Evolutionary conservation across 345 rosid species (phyloP), one percentile per base, ranked within the genome.

Genomic region (thale cress (Arabidopsis thaliana)): DNA sequence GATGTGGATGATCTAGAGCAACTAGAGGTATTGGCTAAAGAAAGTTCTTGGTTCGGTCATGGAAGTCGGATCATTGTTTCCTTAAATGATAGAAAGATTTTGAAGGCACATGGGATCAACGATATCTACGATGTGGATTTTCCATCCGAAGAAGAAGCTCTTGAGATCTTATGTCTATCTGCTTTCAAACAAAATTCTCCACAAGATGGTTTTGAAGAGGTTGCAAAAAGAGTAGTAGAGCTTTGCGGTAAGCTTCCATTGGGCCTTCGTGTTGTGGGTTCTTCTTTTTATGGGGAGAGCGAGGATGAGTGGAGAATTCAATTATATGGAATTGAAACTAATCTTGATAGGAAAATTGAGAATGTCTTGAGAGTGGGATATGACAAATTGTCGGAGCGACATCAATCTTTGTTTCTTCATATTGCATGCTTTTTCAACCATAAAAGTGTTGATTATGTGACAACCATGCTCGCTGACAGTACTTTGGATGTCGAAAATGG

Each of bases 11-110:
- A 85, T 40, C 28, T 56, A 8, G 51, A 23, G 10, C 84, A 86
- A 58, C 71, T 87, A 20, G 11, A 79, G 4, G 86, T 69, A 6
- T 46, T 87, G 4, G 81, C 76, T 4, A 87, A 84, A 6, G 42
- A 74, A 41, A 50, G 13, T 55, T 73, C 76, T 8, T 81, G 84
- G 88, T 84, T 78, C 25, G 74, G 51, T 50, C 71, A 52, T 25
- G 87, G 88, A 51, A 88, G 85, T 72, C 77, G 78, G 50, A 78
- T 88, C 24, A 82, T 90, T 3, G 50, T 88, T 44, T 86, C 91
- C 9, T 81, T 89, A 13, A 74, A 90, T 79, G 72, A 83, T 40
- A 67, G 12, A 7, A 63, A 57, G 28, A 37, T 65, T 3, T 49
- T 77, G 3, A 67, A 34, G 30, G 22, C 60, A 0, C 36, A 50